Base-by-base conservation (phyloP, 352 stramenopile species). In the Phytopythium cucurbitacearum region DNA sequence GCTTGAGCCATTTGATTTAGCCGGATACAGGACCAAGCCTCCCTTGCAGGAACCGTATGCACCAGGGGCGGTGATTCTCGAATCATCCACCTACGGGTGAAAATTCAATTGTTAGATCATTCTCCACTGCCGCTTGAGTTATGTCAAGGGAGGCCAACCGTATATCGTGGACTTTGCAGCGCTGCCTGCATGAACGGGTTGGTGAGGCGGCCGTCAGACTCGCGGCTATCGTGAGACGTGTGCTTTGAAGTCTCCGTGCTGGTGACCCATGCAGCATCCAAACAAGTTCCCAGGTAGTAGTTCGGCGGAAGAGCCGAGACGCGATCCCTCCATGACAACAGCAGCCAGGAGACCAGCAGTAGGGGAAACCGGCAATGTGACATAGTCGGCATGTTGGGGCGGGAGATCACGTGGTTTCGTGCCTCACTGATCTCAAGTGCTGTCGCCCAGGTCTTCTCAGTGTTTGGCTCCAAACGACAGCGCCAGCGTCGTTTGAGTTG, bases 201-300 rank as follows among this genome's bases (percentile, higher is more conserved):
- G 3, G 62, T 46, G 6, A 82, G 64, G 0, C 64, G 56, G 0
- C 63, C 60, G 35, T 45, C 58, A 0, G 55, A 10, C 37, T 77
- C 69, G 4, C 69, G 66, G 7, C 56, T 54, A 16, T 48, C 42
- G 15, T 47, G 45, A 2, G 61, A 58, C 5, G 76, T 39, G 0
- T 44, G 43, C n/a, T 59, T 47, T 10, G 57, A 42, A 1, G 28
- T 15, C 56, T 73, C 64, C 48, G 70, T 64, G n/a, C 54, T 35
- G 12, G 39, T 3, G 33, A 76, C 71, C 76, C 76, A 85, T 1
- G 21, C 40, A 1, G 57, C 37, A 8, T 60, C 58, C 6, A 87
- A 64, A 50, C 76, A 87, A 3, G 73, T 70, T 16, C 68, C 73
- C 1, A 85, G 53, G 33, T 76, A 79, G 8, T 71, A 56, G 45